Evolutionary conservation across 768 basidiomycete species (phyloP).

Genomic region (Kwoniella bestiolae): DNA sequence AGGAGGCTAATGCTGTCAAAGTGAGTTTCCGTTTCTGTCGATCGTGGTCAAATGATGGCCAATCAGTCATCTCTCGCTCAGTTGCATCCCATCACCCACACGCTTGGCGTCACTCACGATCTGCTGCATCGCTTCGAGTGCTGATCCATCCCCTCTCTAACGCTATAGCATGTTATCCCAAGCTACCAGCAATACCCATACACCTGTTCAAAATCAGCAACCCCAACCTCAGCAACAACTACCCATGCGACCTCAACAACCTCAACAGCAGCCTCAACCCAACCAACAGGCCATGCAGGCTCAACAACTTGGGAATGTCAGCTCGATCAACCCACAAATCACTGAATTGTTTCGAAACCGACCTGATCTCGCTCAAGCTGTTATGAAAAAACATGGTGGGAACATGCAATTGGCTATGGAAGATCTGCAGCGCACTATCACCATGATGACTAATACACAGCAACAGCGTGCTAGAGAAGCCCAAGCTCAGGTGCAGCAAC

Average conservation of each 20-base stretch:
- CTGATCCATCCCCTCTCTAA: background rate
- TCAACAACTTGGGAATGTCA: conserved; percentile 18
- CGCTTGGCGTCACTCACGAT: background rate
- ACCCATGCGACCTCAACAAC: conserved; percentile 17
- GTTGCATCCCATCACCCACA: background rate
- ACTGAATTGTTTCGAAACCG: conserved; percentile 8
- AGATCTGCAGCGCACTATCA: conserved; percentile 18
- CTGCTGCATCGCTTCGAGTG: background rate
- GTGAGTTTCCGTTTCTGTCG: conserved; percentile 22
- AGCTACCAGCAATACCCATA: conserved; percentile 15
- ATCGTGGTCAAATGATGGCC: too few species aligned
- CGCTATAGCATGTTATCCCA: conserved; percentile 34
- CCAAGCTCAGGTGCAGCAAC: conserved; percentile 6
- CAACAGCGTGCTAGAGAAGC: conserved; percentile 7
- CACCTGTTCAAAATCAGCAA: conserved; percentile 4
- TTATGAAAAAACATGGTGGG: conserved; percentile 17
- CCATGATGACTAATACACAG: conserved; percentile 10
- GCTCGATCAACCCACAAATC: background rate
- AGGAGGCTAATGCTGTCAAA: conserved; percentile 34
- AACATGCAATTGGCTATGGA: conserved; percentile 13
- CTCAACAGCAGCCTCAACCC: conserved; percentile 23
- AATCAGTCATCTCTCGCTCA: background rate
- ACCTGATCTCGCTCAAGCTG: conserved; percentile 10
- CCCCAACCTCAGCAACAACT: conserved; percentile 22
- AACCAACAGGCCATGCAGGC: conserved; percentile 19